Conservation (phyloP, 2,329 filamentous ascomycete species). For the Ophiostoma tasmaniense region DNA sequence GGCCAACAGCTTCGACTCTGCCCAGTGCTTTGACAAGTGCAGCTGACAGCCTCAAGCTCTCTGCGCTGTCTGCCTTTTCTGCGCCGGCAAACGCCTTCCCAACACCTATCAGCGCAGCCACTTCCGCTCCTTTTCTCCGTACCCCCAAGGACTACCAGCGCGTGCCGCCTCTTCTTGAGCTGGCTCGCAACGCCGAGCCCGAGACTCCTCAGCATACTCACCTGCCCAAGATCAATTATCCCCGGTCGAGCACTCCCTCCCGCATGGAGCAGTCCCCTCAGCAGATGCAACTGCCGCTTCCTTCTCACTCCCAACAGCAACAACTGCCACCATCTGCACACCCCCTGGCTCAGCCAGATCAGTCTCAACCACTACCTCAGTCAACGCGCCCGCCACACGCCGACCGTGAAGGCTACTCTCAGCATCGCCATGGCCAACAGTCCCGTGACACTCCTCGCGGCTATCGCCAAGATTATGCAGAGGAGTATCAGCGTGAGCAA, state of each 20-base stretch:
- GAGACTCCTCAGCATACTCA: slow-evolving; percentile 45
- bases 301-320: slow-evolving; percentile 22
- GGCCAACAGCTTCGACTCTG: slow-evolving; percentile 50
- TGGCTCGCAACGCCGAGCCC: slow-evolving; percentile 43
- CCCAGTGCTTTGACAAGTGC: slow-evolving; percentile 50
- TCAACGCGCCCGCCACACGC: neutral
- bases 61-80: slow-evolving; percentile 44
- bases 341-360: neutral
- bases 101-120: slow-evolving; percentile 52
- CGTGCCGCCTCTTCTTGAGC: slow-evolving; percentile 52
- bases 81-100: slow-evolving; percentile 47
- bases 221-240: slow-evolving; percentile 50
- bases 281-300: slow-evolving; percentile 17
- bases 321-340: neutral
- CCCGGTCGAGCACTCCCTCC: slow-evolving; percentile 36
- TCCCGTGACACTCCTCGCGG: neutral
- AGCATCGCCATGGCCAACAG: slow-evolving; percentile 9
- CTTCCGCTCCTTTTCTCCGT: slow-evolving; percentile 37
- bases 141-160: slow-evolving; percentile 49
- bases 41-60: slow-evolving; percentile 47
- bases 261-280: slow-evolving; percentile 38
- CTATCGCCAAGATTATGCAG: neutral
- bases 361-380: neutral
- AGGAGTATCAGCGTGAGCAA: neutral
- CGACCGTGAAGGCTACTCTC: neutral